Conservation (phyloP, 2,329 filamentous ascomycete genomes). For the Onygenales sp. region DNA sequence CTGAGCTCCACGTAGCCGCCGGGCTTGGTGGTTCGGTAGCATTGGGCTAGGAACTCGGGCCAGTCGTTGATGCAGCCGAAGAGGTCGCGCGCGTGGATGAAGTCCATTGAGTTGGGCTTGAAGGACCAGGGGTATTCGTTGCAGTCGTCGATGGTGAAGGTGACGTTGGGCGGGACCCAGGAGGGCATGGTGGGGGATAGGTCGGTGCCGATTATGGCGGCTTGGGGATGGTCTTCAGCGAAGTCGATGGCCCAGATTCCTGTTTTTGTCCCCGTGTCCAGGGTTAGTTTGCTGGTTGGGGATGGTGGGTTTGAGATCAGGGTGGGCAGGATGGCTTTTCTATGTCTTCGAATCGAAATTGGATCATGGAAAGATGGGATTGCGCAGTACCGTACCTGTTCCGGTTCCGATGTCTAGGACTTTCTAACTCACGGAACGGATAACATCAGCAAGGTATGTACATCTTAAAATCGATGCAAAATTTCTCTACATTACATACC, state of each 20-base stretch:
- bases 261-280: not conserved
- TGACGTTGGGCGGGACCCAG: constrained; percentile 60
- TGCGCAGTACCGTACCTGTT: not conserved
- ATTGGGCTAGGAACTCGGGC: constrained; percentile 44
- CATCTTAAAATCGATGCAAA: not conserved
- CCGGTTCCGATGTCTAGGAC: constrained; percentile 42
- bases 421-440: not conserved
- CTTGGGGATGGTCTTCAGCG: constrained; percentile 1
- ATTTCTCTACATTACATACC: not conserved
- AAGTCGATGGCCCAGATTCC: constrained; percentile 16
- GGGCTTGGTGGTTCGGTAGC: constrained; percentile 44
- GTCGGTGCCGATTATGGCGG: constrained; percentile 30
- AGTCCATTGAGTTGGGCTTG: constrained; percentile 43
- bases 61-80: constrained; percentile 50
- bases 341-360: not conserved
- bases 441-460: too few species aligned
- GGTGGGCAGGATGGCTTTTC: not conserved
- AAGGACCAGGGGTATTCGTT: constrained; percentile 52
- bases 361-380: not conserved
- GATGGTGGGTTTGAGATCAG: not conserved
- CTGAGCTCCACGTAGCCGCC: constrained; percentile 42
- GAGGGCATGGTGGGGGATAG: constrained; percentile 58
- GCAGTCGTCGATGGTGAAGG: constrained; percentile 63
- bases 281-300: not conserved
- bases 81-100: constrained; percentile 51